Conservation (phyloP, 129 eudicot genomes). For the Escallonia rubra region DNA sequence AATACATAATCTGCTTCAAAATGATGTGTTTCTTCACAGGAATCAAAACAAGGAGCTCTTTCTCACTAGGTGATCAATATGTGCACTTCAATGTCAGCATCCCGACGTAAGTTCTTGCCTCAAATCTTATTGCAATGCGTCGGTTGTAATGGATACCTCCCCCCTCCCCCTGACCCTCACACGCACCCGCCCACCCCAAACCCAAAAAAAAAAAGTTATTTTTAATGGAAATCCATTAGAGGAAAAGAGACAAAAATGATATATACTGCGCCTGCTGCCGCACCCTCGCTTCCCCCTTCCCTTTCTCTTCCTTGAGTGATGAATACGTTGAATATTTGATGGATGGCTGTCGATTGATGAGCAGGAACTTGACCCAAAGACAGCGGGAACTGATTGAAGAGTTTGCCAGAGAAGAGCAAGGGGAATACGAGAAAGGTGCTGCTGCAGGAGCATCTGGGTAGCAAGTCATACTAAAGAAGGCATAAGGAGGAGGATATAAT, state of each 20-base stretch:
- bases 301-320: neutral
- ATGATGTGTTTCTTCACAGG: constrained; percentile 35
- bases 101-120: constrained; percentile 52
- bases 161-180: too few species aligned
- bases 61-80: constrained; percentile 67
- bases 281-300: too few species aligned
- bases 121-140: too few species aligned
- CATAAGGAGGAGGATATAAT: neutral
- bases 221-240: too few species aligned
- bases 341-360: neutral
- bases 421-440: constrained; percentile 44
- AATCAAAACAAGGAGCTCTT: constrained; percentile 59
- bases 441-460: constrained; percentile 84
- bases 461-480: neutral
- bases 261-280: too few species aligned
- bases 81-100: constrained; percentile 86
- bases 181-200: too few species aligned
- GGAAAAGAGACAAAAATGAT: too few species aligned
- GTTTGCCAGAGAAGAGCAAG: constrained; percentile 58
- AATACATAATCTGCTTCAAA: neutral
- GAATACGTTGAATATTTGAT: too few species aligned
- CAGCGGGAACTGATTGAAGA: constrained; percentile 74
- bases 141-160: too few species aligned
- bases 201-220: too few species aligned
- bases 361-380: constrained; percentile 58